Conservation (phyloP, 176 grass and related monocot genomes). For the Triticum monococcum region DNA sequence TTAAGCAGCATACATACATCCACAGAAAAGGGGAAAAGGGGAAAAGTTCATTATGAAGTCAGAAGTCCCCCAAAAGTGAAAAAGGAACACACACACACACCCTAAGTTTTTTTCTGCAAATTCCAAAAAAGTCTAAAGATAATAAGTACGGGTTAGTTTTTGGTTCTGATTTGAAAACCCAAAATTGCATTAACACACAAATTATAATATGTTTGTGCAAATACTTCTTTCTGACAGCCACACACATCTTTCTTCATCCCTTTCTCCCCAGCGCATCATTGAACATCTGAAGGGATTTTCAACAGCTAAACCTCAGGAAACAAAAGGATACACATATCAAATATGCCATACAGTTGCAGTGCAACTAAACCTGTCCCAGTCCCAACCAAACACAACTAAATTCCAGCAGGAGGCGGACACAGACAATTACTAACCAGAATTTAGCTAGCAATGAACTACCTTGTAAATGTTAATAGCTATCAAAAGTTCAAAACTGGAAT, state of each 20-base stretch:
- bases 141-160: neutral
- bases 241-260: conserved; percentile 59
- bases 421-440: neutral
- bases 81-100: neutral
- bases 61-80: neutral
- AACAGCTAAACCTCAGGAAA: neutral
- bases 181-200: neutral
- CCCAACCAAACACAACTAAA: neutral
- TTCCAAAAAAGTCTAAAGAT: neutral
- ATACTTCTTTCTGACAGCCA: conserved; percentile 79
- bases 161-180: neutral
- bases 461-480: neutral
- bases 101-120: neutral
- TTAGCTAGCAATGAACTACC: neutral
- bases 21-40: too few relatives aligned
- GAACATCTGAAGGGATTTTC: conserved; percentile 56
- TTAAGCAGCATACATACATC: too few relatives aligned
- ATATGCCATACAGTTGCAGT: neutral
- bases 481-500: neutral
- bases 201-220: conserved; percentile 32
- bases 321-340: neutral
- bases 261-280: conserved; percentile 78
- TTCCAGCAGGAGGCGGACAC: neutral
- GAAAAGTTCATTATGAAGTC: neutral
- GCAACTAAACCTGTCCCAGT: neutral